A percentile compares a stretch with the other conserved stretches of the same genome.
These are phyloP conservation scores for Ramichloridium luteum DNA, from an alignment of 2,329 filamentous ascomycete species.

Conservation along the genomic window DNA sequence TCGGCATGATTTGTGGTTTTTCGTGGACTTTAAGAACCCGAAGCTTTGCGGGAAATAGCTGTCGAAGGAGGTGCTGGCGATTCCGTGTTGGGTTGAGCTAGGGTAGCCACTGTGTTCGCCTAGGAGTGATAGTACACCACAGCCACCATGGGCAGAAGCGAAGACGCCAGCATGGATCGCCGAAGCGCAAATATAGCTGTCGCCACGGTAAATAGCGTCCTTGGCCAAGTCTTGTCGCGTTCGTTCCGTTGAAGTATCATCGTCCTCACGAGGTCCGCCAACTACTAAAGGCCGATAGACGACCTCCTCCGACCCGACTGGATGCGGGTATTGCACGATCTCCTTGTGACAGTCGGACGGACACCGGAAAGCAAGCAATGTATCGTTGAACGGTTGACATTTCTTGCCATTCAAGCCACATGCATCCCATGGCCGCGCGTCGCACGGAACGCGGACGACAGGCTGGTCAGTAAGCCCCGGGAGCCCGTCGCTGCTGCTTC, in stretches of 20 bases:
- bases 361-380: conserved; percentile 61
- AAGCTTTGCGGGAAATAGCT: conserved; percentile 85
- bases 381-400: conserved; percentile 63
- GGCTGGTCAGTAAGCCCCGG: conserved; percentile 54
- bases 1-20: conserved; percentile 55
- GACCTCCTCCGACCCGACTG: conserved; percentile 56
- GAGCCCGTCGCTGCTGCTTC: conserved; percentile 47
- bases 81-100: conserved; percentile 56
- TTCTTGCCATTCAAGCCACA: conserved; percentile 64
- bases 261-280: conserved; percentile 36
- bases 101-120: conserved; percentile 55
- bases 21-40: conserved; percentile 54
- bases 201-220: conserved; percentile 63
- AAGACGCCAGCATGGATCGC: conserved; percentile 77
- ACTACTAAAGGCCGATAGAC: conserved; percentile 45
- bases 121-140: conserved; percentile 64
- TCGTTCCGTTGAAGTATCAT: conserved; percentile 22
- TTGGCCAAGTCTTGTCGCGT: conserved; percentile 29
- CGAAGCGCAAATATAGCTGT: conserved; percentile 76
- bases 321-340: conserved; percentile 57
- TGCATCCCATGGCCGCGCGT: conserved; percentile 56
- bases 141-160: conserved; percentile 59
- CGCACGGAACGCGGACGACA: conserved; percentile 55
- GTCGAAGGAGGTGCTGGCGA: conserved; percentile 65
- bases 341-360: conserved; percentile 58